Conservation (phyloP, 2,329 filamentous ascomycete genomes). For the Fusarium floridanum region DNA sequence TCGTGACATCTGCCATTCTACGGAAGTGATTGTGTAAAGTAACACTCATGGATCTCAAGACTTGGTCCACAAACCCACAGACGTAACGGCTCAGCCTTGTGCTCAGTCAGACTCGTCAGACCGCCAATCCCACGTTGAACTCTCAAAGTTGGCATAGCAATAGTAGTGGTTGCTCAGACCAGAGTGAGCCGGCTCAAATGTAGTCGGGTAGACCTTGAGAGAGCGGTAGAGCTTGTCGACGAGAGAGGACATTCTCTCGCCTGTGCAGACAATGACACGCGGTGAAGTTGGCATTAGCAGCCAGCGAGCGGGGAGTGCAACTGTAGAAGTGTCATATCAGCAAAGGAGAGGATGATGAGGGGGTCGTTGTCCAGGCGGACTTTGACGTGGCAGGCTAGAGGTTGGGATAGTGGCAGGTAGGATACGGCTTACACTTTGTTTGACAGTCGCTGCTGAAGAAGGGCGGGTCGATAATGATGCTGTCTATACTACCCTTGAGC, state of each 20-base stretch:
- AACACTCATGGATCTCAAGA: not conserved
- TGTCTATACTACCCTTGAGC: constrained; percentile 74
- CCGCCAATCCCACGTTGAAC: constrained; percentile 63
- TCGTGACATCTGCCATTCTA: not conserved
- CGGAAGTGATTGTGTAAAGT: not conserved
- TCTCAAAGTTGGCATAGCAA: constrained; percentile 84
- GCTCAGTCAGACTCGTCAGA: constrained; percentile 29
- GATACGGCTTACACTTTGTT: constrained; percentile 71
- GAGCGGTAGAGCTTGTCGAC: constrained; percentile 76
- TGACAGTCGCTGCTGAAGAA: constrained; percentile 86
- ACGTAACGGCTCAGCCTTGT: not conserved
- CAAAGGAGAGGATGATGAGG: constrained; percentile 5
- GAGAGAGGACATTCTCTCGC: constrained; percentile 78
- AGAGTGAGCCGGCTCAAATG: constrained; percentile 77
- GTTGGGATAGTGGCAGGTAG: not conserved
- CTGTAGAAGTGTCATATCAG: constrained; percentile 55
- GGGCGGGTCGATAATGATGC: constrained; percentile 81
- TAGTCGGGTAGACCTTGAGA: constrained; percentile 73
- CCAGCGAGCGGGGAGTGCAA: constrained; percentile 81
- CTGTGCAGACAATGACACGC: constrained; percentile 77
- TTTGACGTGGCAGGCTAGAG: not conserved
- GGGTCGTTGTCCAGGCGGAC: not conserved
- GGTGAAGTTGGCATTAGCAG: constrained; percentile 64
- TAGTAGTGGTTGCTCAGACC: constrained; percentile 85
- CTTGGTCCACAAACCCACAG: not conserved